Percentiles rank a stretch among this genome's conserved stretches.
Evolutionary conservation across 179 eudicot genomes (phyloP).

Genomic region (Heliamphora pulchella): DNA sequence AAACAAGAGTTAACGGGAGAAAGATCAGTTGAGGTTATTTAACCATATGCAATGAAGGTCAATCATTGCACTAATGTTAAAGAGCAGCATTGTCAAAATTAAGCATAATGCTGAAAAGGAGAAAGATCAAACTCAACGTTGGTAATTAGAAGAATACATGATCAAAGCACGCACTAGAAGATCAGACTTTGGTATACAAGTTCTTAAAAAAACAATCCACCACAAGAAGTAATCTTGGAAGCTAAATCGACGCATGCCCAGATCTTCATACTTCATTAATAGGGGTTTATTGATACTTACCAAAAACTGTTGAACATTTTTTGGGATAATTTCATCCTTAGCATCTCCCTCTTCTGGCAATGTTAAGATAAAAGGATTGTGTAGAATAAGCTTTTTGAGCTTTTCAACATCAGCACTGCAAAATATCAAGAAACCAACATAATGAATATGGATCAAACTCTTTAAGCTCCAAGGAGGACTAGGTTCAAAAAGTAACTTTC

Average conservation of each 20-base stretch:
- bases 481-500: background rate
- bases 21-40: too few relatives aligned
- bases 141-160: too few relatives aligned
- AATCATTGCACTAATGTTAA: too few relatives aligned
- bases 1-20: too few relatives aligned
- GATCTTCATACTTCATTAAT: background rate
- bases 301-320: slow-evolving; percentile 83
- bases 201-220: too few relatives aligned
- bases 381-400: slow-evolving; percentile 77
- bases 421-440: slow-evolving; percentile 4
- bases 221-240: too few relatives aligned
- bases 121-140: too few relatives aligned
- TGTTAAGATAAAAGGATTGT: slow-evolving; percentile 81
- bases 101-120: too few relatives aligned
- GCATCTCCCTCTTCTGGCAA: slow-evolving; percentile 70
- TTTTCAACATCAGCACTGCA: slow-evolving; percentile 91
- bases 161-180: too few relatives aligned
- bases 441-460: background rate
- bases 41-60: too few relatives aligned
- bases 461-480: background rate
- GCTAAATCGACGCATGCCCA: background rate
- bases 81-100: too few relatives aligned
- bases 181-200: too few relatives aligned
- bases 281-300: slow-evolving; percentile 33
- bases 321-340: slow-evolving; percentile 78